Evolutionary conservation across 345 rosid species (phyloP).

Genomic region (Physaria fendleri): DNA sequence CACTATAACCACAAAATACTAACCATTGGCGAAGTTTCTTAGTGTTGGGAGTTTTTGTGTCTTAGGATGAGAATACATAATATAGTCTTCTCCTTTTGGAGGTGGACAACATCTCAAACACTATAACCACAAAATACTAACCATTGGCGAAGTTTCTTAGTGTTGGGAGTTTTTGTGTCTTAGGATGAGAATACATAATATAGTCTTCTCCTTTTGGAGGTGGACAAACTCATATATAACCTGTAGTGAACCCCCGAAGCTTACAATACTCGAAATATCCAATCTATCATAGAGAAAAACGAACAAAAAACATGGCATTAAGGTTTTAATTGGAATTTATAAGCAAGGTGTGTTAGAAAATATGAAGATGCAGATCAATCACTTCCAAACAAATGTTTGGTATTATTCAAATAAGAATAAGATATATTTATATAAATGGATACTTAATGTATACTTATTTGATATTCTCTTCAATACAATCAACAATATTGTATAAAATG

Average conservation of each 20-base stretch:
- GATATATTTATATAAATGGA: no score
- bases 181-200: slow-evolving; percentile 84
- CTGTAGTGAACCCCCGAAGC: slow-evolving; percentile 75
- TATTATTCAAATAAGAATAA: no score
- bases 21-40: slow-evolving; percentile 66
- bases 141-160: slow-evolving; percentile 69
- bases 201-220: slow-evolving; percentile 85
- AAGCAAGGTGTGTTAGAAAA: no score
- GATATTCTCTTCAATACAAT: no score
- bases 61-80: slow-evolving; percentile 83
- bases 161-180: slow-evolving; percentile 72
- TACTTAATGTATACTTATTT: no score
- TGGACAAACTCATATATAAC: slow-evolving; percentile 95
- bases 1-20: neutral
- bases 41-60: slow-evolving; percentile 71
- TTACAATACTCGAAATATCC: slow-evolving; percentile 94
- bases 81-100: slow-evolving; percentile 75
- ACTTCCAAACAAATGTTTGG: no score
- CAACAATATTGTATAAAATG: no score
- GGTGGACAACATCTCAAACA: no score
- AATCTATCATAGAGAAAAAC: slow-evolving; percentile 33
- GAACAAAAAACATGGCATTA: neutral
- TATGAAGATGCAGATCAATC: no score
- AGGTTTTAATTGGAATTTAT: neutral
- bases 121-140: no score